Percentiles rank a stretch among this genome's conserved stretches.
Evolutionary conservation across 2,329 filamentous ascomycete genomes (phyloP).

Genomic region (Pseudogymnoascus pannorum): DNA sequence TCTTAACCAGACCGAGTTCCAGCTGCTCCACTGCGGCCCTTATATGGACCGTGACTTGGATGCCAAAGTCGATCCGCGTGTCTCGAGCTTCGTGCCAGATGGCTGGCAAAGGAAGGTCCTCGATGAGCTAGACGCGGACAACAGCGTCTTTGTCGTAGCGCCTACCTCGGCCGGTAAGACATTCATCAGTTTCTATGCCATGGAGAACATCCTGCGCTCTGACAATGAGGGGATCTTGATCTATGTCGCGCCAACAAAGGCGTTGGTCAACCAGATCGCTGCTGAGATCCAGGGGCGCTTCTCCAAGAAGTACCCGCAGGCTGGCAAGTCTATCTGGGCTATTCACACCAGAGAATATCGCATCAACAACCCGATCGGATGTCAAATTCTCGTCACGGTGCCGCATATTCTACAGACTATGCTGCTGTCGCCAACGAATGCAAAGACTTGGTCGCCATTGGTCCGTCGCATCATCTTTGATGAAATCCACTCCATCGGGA

Average conservation of each 20-base stretch:
- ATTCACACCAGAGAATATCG: constrained; percentile 71
- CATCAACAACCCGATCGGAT: constrained; percentile 65
- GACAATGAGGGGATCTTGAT: constrained; percentile 65
- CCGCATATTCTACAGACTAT: constrained; percentile 75
- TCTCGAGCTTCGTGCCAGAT: constrained; percentile 63
- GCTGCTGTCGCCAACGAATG: constrained; percentile 59
- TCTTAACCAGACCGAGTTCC: constrained; percentile 49
- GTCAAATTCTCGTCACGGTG: constrained; percentile 70
- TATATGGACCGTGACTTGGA: constrained; percentile 71
- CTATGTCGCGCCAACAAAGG: constrained; percentile 76
- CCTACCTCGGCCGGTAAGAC: constrained; percentile 77
- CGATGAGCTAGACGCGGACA: constrained; percentile 62
- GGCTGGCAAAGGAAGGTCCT: constrained; percentile 69
- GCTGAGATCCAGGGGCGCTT: constrained; percentile 72
- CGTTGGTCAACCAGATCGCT: constrained; percentile 75
- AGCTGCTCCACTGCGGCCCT: constrained; percentile 61
- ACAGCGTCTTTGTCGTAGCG: constrained; percentile 67
- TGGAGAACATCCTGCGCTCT: constrained; percentile 64
- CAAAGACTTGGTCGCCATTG: constrained; percentile 54
- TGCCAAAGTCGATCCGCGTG: constrained; percentile 58
- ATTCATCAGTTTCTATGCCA: constrained; percentile 78
- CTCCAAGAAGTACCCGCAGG: constrained; percentile 51
- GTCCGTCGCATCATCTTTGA: constrained; percentile 75
- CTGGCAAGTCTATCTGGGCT: constrained; percentile 64
- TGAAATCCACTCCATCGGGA: constrained; percentile 73